Evolutionary conservation across 1,139 yeast species (phyloP).

Genomic region (Yamadazyma epiphylla): DNA sequence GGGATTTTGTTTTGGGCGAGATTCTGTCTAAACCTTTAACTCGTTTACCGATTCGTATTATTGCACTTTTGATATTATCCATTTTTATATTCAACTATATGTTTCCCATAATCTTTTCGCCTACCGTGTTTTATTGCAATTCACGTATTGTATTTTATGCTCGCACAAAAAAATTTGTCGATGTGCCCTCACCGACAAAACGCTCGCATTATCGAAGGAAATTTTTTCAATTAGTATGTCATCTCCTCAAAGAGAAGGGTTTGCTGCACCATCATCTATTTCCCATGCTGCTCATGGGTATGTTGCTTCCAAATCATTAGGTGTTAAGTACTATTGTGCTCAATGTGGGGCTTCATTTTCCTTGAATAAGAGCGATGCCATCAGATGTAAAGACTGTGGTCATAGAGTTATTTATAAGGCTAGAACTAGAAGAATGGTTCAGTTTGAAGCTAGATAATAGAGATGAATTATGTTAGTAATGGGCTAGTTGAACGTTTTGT

Average conservation of each 20-base stretch:
- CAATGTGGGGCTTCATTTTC: slow-evolving; percentile 92
- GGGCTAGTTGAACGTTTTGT: no score
- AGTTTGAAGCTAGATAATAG: slow-evolving; percentile 45
- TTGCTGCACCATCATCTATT: slow-evolving; percentile 79
- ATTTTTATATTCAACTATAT: slow-evolving; percentile 2
- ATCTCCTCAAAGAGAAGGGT: slow-evolving; percentile 81
- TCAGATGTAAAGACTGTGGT: slow-evolving; percentile 97
- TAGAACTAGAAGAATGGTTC: slow-evolving; percentile 92
- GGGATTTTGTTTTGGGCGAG: neutral
- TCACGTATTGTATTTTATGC: no score
- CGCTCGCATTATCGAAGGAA: no score
- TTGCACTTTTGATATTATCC: slow-evolving; percentile 14
- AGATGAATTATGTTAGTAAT: no score
- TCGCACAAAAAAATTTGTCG: no score
- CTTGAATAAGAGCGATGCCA: slow-evolving; percentile 90
- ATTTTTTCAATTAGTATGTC: slow-evolving; percentile 35
- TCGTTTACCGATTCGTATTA: slow-evolving; percentile 14
- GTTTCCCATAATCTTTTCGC: no score
- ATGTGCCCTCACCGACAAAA: no score
- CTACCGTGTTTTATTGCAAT: no score
- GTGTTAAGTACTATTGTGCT: slow-evolving; percentile 92
- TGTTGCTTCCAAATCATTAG: slow-evolving; percentile 67
- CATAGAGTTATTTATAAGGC: slow-evolving; percentile 97
- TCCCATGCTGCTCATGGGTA: slow-evolving; percentile 60
- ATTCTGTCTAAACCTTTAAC: slow-evolving; percentile 10